Conservation (phyloP, 768 basidiomycete genomes). For the Psilocybe sp. region DNA sequence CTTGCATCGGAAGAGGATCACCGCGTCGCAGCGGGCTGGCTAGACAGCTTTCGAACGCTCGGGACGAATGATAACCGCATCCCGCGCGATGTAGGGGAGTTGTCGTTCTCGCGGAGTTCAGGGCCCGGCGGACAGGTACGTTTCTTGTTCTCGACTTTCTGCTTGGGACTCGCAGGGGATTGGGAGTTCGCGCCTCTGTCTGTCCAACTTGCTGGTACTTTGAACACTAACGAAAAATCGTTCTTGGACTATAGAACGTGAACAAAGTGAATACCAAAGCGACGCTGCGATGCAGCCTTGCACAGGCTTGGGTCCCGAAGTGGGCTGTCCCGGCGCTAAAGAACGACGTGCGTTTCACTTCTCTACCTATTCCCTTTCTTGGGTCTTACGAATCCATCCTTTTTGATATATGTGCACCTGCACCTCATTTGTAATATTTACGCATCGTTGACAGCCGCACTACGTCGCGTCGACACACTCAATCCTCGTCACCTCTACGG, state of each 20-base stretch:
- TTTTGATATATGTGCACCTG: neutral
- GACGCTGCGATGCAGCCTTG: conserved; percentile 55
- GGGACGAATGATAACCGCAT: conserved; percentile 26
- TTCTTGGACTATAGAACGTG: conserved; percentile 54
- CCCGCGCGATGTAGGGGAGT: conserved; percentile 51
- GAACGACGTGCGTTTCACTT: conserved; percentile 7
- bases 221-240: neutral
- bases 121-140: conserved; percentile 83
- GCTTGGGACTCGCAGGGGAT: neutral
- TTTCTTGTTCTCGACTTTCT: neutral
- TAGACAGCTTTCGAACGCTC: conserved; percentile 29
- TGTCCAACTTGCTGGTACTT: no score
- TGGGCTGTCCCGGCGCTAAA: conserved; percentile 11
- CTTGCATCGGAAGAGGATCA: no score
- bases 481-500: conserved; percentile 65
- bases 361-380: no score
- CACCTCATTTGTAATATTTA: neutral
- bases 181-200: neutral
- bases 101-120: conserved; percentile 75
- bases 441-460: conserved; percentile 28
- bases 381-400: no score
- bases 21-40: no score
- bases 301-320: conserved; percentile 28
- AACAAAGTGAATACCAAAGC: conserved; percentile 90
- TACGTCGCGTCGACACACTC: conserved; percentile 61